Evolutionary conservation across 2,329 filamentous ascomycete genomes (phyloP), one percentile per base, ranked within the genome.

Genomic region (Cyphellophora europaea): DNA sequence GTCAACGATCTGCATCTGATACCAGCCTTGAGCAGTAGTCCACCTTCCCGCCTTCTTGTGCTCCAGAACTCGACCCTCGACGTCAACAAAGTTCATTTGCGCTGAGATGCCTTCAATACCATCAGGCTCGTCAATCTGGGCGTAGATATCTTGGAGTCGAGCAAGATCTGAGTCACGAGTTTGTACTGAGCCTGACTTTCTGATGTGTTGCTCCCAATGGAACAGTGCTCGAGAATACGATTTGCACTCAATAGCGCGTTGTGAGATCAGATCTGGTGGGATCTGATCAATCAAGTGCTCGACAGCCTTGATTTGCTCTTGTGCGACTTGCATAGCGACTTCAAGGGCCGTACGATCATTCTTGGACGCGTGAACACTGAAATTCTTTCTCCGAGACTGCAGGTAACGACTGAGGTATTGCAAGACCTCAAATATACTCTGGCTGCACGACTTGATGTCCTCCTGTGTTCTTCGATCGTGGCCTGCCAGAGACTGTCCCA

Each of bases 21-120:
- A 96, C 91, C 93, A 98, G 44, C 85, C 93, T 60, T 96, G 91
- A 15, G 88, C 91, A 33, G 89, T 85, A 11, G 84, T 80, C 88
- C 91, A 98, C 43, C 88, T 72, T 3, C 91, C 91, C 13, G 88
- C 84, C 57, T 94, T 96, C 38, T 83, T 77, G 59, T 98, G 87
- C 49, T 93, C 86, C 36, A 95, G 69, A 19, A 95, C 82, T 54
- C 96, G 88, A 54, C 95, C 89, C 41, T 94, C 83, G 32, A 95
- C 80, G 46, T 93, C 84, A n/a, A 96, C 66, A 8, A 87, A 77
- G 39, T 82, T 81, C 3, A 96, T 66, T 54, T 91, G 82, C 13
- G 86, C 78, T 2, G 89, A 93, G 41, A 98, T 89, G 3, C 91
- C 91, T 54, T 96, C 88, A 19, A 98, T 79, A 1, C 89, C 88